Base-by-base conservation (phyloP, 164 flowering plant species). In the Warburgia ugandensis region DNA sequence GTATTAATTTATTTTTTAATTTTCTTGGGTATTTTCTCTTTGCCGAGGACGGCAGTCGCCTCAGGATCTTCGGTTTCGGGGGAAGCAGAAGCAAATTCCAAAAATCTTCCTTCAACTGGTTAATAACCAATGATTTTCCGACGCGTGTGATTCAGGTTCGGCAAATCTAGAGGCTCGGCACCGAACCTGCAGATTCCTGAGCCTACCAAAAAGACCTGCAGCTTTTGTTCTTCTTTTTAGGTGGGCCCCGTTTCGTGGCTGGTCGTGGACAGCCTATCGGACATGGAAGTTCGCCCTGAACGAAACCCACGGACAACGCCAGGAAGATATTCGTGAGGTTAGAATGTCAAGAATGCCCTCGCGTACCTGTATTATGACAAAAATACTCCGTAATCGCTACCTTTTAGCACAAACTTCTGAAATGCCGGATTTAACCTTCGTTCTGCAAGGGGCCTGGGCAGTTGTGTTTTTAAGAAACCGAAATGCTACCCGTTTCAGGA, bases 81-180 rank as follows among this genome's bases (percentile, higher is more conserved):
- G 23, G 16, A 32, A 31, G 42, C 5, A 17, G 40, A 31, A 31
- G 39, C 5, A n/a, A 16, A 8, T 19, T 20, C 53, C 4, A 1
- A 35, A 12, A 16, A 12, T 21, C 25, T 33, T 22, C 29, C 41
- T 20, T 13, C 7, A 35, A 19, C 28, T 5, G 2, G 53, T 50
- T 35, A 20, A 9, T 3, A 5, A 10, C 53, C 53, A 50, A 22
- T 50, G 27, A 11, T 2, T 6, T 9, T 1, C 5, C 1, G 42
- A n/a, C 42, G 16, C 42, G 42, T 35, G 54, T 9, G 2, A 10
- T 22, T 1, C 2, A 32, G 40, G 40, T 16, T 32, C 40, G 42
- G 54, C 42, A 50, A 19, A 50, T 35, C 54, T 35, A n/a, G 2
- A 50, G 54, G 54, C 41, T 50, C 29, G 54, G 42, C 12, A 2